These are phyloP conservation scores for Debaryomyces subglobosus DNA, from an alignment of 1,139 yeast genomes.

Conservation along the genomic window DNA sequence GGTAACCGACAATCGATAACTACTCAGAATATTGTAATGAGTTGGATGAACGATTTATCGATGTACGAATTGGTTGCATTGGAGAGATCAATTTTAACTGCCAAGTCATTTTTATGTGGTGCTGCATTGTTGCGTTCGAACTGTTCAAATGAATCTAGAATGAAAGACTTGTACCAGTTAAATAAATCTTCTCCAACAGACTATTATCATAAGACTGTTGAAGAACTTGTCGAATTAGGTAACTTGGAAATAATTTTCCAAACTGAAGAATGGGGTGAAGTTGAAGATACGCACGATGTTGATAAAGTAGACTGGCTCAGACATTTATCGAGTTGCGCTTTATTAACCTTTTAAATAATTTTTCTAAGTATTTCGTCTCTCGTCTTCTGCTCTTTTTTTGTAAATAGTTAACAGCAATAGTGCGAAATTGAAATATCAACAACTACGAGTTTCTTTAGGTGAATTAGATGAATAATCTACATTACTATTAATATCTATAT, in stretches of 20 bases:
- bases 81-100: conserved; percentile 82
- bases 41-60: conserved; percentile 66
- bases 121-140: conserved; percentile 45
- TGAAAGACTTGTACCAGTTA: conserved; percentile 35
- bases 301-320: conserved; percentile 87
- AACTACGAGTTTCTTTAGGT: neutral
- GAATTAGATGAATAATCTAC: neutral
- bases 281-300: conserved; percentile 97
- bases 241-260: conserved; percentile 83
- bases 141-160: conserved; percentile 26
- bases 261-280: conserved; percentile 95
- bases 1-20: conserved; percentile 73
- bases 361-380: neutral
- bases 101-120: conserved; percentile 89
- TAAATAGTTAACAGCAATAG: conserved; percentile 8
- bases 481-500: neutral
- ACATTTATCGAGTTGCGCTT: conserved; percentile 79
- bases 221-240: conserved; percentile 76
- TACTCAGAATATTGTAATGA: conserved; percentile 62
- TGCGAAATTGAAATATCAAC: conserved; percentile 8
- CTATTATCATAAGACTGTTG: conserved; percentile 49
- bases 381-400: neutral
- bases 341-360: conserved; percentile 32
- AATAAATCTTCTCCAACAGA: conserved; percentile 31
- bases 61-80: conserved; percentile 82